phyloP scores from a whole-genome alignment of 2,329 filamentous ascomycete species.

The Neofusicoccum umdonicola region DNA sequence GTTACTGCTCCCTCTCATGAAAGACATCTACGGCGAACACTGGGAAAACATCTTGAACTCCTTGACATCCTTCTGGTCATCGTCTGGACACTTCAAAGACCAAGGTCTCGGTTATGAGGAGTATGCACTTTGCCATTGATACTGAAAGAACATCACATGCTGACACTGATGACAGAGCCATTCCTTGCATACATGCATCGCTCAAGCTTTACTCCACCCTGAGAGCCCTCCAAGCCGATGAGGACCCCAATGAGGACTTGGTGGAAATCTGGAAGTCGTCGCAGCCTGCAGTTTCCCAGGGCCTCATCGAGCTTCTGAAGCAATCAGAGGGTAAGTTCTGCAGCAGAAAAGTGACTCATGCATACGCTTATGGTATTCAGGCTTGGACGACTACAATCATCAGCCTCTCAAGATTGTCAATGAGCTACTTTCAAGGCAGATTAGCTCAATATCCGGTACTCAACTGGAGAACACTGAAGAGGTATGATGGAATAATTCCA shows the following conservation, averaged over 20 bases:
- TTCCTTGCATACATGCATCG: slow-evolving; percentile 66
- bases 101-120: slow-evolving; percentile 1
- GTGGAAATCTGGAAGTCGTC: slow-evolving; percentile 68
- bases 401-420: slow-evolving; percentile 75
- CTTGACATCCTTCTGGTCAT: slow-evolving; percentile 37
- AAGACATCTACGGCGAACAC: slow-evolving; percentile 81
- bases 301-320: slow-evolving; percentile 64
- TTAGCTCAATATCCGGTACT: slow-evolving; percentile 62
- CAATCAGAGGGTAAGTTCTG: slow-evolving; percentile 40
- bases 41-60: slow-evolving; percentile 60
- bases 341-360: not conserved
- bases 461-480: slow-evolving; percentile 63
- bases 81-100: not conserved
- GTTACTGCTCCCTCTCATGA: slow-evolving; percentile 68
- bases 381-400: slow-evolving; percentile 52
- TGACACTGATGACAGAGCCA: slow-evolving; percentile 22
- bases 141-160: not conserved
- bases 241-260: slow-evolving; percentile 82
- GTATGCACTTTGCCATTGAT: not conserved
- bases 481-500: not conserved
- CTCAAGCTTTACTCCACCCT: slow-evolving; percentile 68
- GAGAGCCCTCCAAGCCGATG: slow-evolving; percentile 51
- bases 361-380: slow-evolving; percentile 24
- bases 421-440: slow-evolving; percentile 66
- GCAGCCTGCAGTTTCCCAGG: slow-evolving; percentile 54